Evolutionary conservation across 352 stramenopile species (phyloP), one percentile per base, ranked within the genome.

Genomic region (Phytophthora pistaciae): DNA sequence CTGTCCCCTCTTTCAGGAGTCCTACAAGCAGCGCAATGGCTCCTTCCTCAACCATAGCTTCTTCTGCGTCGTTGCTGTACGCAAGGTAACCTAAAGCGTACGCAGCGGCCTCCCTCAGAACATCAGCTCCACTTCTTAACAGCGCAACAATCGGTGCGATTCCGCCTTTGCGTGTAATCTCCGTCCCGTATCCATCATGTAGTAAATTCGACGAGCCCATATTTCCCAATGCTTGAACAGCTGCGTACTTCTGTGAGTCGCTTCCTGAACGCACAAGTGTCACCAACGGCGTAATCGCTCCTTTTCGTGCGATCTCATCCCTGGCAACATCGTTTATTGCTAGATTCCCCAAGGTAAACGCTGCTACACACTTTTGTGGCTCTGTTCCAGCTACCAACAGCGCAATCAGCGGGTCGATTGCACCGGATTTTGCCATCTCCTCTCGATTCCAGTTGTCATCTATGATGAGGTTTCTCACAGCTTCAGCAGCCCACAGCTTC

Each of bases 341-440:
- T 13, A 66, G 18, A 49, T 60, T 60, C 38, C 44, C 44, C 27
- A 64, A 52, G 8, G 20, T 31, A 18, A 56, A 42, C 14, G 59
- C 59, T 27, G 48, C 48, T 20, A 50, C 27, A 13, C 13, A 25
- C 42, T 64, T 49, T 8, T 56, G 25, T 6, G n/a, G 16, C 10
- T 52, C 48, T 5, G 48, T 66, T 53, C 59, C 59, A 7, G 36
- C 49, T 25, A 38, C 11, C 6, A 66, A 16, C 31, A 66, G 48
- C 13, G 13, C 10, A 9, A 25, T 23, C 13, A 66, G 25, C 20
- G 59, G 25, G 23, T 49, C 23, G 40, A 66, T 58, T 5, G 50
- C 52, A 14, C n/a, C 61, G 0, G 38, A 44, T 7, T 44, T 44
- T 11, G n/a, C n/a, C 38, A 44, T n/a, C 38, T 44, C 38, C 14